phyloP scores from a whole-genome alignment of 1,284 basidiomycete species.

The Cerrena zonata region DNA sequence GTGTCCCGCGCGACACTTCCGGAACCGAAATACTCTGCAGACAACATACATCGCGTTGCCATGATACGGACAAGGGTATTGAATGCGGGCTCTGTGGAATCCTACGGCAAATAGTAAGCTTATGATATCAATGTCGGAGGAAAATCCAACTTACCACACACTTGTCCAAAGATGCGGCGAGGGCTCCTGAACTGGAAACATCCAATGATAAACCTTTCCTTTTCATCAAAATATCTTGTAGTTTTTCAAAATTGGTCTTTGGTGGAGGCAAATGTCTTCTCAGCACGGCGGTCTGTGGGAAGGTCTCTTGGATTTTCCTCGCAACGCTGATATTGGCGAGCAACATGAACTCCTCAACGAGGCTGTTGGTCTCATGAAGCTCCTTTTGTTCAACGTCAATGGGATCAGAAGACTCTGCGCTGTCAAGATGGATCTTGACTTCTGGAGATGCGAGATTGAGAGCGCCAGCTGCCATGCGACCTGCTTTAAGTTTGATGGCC shows the following conservation, averaged over 20 bases:
- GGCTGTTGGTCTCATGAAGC: conserved; percentile 86
- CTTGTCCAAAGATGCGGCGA: conserved; percentile 85
- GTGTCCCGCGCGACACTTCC: conserved; percentile 89
- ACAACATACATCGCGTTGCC: conserved; percentile 97
- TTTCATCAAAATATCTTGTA: conserved; percentile 89
- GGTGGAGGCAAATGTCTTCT: conserved; percentile 95
- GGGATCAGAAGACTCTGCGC: conserved; percentile 87
- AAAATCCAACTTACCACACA: conserved; percentile 61
- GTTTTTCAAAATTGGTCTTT: conserved; percentile 88
- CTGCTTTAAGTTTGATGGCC: conserved; percentile 81
- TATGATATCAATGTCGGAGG: neutral
- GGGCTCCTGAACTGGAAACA: conserved; percentile 84
- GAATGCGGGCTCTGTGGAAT: conserved; percentile 79
- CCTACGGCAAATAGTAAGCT: conserved; percentile 38
- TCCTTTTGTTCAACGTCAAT: conserved; percentile 98
- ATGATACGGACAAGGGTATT: conserved; percentile 98
- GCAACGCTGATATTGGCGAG: conserved; percentile 96
- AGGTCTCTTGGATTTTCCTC: conserved; percentile 85
- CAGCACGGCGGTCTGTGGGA: conserved; percentile 92
- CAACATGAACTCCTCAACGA: conserved; percentile 99
- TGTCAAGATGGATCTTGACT: conserved; percentile 93
- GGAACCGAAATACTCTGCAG: conserved; percentile 96
- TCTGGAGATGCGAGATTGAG: conserved; percentile 96
- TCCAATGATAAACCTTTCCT: conserved; percentile 83
- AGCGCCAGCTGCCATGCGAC: conserved; percentile 89